These are phyloP conservation scores for Epichloe glyceriae DNA, from an alignment of 2,329 filamentous ascomycete genomes.

Conservation along the genomic window DNA sequence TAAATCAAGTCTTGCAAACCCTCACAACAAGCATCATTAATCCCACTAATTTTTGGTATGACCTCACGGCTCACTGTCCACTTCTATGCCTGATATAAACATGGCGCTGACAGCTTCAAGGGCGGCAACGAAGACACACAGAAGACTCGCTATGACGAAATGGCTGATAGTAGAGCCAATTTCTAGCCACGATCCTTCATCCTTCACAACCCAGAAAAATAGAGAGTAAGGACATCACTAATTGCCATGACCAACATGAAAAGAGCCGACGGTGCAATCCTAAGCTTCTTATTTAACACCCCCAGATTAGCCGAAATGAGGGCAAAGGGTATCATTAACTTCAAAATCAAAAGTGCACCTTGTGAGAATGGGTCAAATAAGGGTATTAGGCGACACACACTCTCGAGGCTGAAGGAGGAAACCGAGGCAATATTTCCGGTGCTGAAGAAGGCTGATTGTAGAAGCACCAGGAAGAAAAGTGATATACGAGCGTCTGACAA, in stretches of 20 bases:
- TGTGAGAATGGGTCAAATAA: conserved; percentile 92
- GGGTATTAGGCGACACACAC: conserved; percentile 74
- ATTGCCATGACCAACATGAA: conserved; percentile 93
- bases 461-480: conserved; percentile 86
- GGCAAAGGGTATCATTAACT: conserved; percentile 86
- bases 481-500: conserved; percentile 79
- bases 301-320: conserved; percentile 90
- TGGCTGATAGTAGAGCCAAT: conserved; percentile 95
- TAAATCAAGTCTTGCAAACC: no score
- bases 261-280: conserved; percentile 73
- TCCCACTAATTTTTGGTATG: no score
- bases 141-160: conserved; percentile 79
- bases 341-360: conserved; percentile 72
- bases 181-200: conserved; percentile 94
- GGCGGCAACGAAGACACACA: conserved; percentile 82
- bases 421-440: conserved; percentile 93
- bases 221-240: conserved; percentile 80
- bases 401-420: conserved; percentile 86
- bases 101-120: conserved; percentile 76
- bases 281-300: conserved; percentile 72
- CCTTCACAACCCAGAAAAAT: conserved; percentile 97
- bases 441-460: conserved; percentile 94
- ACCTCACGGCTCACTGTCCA: conserved; percentile 30
- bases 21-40: no score
- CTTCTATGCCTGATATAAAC: conserved; percentile 70